These are phyloP conservation scores for Macroventuria anomochaeta DNA, from an alignment of 2,329 filamentous ascomycete species.

Conservation along the genomic window DNA sequence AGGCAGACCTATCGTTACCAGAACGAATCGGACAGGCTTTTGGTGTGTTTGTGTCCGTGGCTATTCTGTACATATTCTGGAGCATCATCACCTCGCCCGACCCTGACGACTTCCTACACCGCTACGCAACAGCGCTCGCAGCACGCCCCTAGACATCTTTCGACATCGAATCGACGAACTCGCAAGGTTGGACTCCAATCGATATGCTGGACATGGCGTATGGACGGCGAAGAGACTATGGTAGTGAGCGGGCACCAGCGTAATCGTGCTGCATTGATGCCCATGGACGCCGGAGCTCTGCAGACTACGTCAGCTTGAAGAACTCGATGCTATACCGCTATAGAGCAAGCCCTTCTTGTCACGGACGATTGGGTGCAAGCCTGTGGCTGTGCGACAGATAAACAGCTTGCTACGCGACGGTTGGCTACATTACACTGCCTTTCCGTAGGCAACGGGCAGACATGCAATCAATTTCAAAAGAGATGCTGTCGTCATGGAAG, in stretches of 20 bases:
- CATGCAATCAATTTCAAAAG: background rate
- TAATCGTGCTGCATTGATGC: no score
- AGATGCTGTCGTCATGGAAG: background rate
- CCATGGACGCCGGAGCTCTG: background rate
- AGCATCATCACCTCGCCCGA: conserved; percentile 33
- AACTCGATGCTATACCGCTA: no score
- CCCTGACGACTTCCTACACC: background rate
- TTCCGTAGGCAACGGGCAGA: background rate
- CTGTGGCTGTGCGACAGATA: background rate
- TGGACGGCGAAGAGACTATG: background rate
- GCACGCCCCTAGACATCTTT: background rate
- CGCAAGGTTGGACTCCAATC: background rate
- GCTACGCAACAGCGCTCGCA: background rate
- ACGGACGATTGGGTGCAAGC: no score
- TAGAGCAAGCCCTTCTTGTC: no score
- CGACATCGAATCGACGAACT: background rate
- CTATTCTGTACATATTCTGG: conserved; percentile 43
- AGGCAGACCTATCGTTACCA: conserved; percentile 29
- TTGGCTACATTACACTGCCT: background rate
- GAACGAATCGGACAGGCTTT: conserved; percentile 41
- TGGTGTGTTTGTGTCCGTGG: conserved; percentile 35
- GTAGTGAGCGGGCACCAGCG: no score
- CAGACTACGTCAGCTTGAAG: background rate
- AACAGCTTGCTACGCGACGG: background rate
- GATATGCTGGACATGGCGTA: background rate